A percentile compares a stretch with the other conserved stretches of the same genome.
These are phyloP conservation scores for Aaosphaeria pasadenensis DNA, from an alignment of 2,329 filamentous ascomycete species.

Conservation along the genomic window DNA sequence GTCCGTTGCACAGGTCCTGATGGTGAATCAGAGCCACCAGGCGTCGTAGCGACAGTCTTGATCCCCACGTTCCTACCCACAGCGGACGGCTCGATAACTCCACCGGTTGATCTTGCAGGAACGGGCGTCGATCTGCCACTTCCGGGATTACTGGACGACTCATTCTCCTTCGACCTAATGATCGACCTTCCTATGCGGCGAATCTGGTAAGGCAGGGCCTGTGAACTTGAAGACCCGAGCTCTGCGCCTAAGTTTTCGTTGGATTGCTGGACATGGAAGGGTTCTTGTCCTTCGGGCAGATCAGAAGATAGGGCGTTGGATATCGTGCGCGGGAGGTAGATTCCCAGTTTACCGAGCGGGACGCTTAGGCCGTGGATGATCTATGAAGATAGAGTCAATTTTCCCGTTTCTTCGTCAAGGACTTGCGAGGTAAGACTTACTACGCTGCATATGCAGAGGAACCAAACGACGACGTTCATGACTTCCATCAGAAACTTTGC, in stretches of 20 bases:
- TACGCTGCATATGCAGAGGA: slow-evolving; percentile 77
- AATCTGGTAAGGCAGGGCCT: not conserved
- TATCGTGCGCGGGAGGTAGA: slow-evolving; percentile 62
- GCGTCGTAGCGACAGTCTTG: too few species aligned
- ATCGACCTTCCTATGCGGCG: not conserved
- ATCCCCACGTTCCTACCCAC: too few species aligned
- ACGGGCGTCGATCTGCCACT: too few species aligned
- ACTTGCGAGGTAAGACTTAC: slow-evolving; percentile 49
- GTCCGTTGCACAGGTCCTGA: too few species aligned
- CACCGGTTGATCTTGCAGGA: too few species aligned
- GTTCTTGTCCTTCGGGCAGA: slow-evolving; percentile 13
- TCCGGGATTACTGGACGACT: too few species aligned
- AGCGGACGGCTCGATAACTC: too few species aligned
- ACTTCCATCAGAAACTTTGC: slow-evolving; percentile 64
- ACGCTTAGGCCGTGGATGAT: slow-evolving; percentile 81
- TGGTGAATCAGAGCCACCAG: too few species aligned
- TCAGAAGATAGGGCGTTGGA: slow-evolving; percentile 44
- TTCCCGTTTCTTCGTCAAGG: too few species aligned
- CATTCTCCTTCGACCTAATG: not conserved
- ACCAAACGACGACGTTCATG: slow-evolving; percentile 77
- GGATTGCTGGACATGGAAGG: slow-evolving; percentile 24
- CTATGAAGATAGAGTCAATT: slow-evolving; percentile 37
- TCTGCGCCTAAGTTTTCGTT: not conserved
- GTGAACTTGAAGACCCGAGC: not conserved
- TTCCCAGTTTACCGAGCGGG: slow-evolving; percentile 65